Evolutionary conservation across 2,329 filamentous ascomycete genomes (phyloP), one percentile per base, ranked within the genome.

Genomic region (Sporothrix globosa): DNA sequence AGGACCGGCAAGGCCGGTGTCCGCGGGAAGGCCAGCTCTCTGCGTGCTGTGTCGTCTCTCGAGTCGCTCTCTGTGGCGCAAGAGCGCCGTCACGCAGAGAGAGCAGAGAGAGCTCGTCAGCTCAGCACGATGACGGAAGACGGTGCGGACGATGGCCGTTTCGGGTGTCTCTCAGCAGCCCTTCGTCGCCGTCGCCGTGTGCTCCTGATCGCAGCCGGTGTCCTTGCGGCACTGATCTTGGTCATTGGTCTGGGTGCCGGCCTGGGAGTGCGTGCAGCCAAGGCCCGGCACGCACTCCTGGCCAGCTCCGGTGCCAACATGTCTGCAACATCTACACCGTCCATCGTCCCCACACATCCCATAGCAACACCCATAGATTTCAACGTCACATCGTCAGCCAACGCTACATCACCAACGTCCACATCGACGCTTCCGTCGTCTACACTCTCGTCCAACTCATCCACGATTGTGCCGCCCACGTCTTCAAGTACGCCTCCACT

Each of bases 1-100:
- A 60, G 34, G 41, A 19, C 24, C 1, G 24, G 54, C 24, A 39
- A 27, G n/a, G 1, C 19, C 3, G 44, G 24, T 9, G 24, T 27
- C 3, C 27, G 27, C 44, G 30, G 10, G 10, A 50, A n/a, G 19
- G n/a, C 34, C 30, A 53, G 17, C 21, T 52, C 53, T 1, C 24
- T 69, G 1, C 53, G 53, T 7, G 44, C 39, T 3, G 44, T 46
- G 27, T 69, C 67, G 4, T 60, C 54, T 0, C 14, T 69, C 3
- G 67, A 69, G 54, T 61, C 67, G 2, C 44, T 60, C 27, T 30
- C 44, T 2, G 53, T 63, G 1, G 60, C 52, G 4, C 63, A 44
- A 5, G 34, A 53, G 24, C 65, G 65, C 34, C 48, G 65, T 13
- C 53, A 46, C 1, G 61, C 48, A 44, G 61, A 65, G 9, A 65